Conservation (phyloP, 1,284 basidiomycete species). For the Trichosporon sp. region DNA sequence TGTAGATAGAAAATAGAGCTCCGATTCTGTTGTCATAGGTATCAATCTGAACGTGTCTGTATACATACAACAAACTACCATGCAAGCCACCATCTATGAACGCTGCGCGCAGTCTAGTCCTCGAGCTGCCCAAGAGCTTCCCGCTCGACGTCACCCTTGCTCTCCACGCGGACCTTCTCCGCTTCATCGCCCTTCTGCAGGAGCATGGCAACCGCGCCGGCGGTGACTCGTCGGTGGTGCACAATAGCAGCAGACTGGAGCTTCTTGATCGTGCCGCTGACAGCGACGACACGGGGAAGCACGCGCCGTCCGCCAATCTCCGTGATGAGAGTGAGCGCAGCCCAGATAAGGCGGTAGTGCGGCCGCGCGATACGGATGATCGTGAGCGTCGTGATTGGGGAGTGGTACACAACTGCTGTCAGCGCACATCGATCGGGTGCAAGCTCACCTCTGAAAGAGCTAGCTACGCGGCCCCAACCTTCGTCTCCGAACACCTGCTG, state of each 20-base stretch:
- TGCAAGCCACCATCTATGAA: not conserved
- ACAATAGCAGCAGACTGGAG: constrained; percentile 47
- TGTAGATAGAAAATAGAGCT: no score
- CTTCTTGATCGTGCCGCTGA: constrained; percentile 54
- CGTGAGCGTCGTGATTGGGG: constrained; percentile 49
- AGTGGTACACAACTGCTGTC: constrained; percentile 50
- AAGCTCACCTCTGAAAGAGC: constrained; percentile 48
- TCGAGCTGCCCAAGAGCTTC: constrained; percentile 26
- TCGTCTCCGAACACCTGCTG: constrained; percentile 53
- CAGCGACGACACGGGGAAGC: constrained; percentile 48
- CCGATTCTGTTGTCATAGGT: no score
- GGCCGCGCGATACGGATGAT: constrained; percentile 50
- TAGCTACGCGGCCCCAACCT: constrained; percentile 52
- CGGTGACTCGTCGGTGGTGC: constrained; percentile 46
- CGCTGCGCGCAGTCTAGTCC: constrained; percentile 22
- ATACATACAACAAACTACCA: constrained; percentile 30
- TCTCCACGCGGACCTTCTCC: constrained; percentile 25
- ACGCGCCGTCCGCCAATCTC: constrained; percentile 32
- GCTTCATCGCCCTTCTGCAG: constrained; percentile 30
- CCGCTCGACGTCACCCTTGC: constrained; percentile 26
- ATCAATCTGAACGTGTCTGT: not conserved
- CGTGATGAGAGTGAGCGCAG: constrained; percentile 40
- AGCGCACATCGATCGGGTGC: not conserved
- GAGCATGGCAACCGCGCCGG: constrained; percentile 34
- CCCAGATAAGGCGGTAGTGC: constrained; percentile 48